Base-by-base conservation (phyloP, 2,329 filamentous ascomycete species). In the Colletotrichum navitas region DNA sequence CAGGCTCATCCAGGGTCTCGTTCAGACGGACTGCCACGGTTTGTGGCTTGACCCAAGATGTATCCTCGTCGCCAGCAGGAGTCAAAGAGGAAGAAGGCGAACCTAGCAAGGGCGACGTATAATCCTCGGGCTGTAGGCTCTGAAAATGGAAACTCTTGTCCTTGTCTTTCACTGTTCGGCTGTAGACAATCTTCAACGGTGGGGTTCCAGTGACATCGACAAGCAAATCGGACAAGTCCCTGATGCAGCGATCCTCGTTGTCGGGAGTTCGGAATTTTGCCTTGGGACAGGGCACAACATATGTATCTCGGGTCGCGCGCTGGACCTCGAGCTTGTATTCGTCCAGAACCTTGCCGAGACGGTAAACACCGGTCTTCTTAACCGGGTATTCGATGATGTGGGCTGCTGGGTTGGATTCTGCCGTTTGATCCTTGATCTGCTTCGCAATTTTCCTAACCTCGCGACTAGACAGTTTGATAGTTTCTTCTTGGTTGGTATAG, bases 271-370 rank as follows among this genome's bases (percentile, higher is more conserved):
- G 90, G 36, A 98, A 90, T 63, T 86, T 86, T 26, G 94, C 96
- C 75, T 90, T 91, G 1, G 96, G 96, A 79, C 96, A 99, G 36
- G 89, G 86, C 16, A 97, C 94, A 60, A 99, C 92, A 66, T 97
- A 91, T 0, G 94, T 93, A 76, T 96, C 93, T 60, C 91, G 91
- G 63, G 87, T 88, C 51, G 89, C 87, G 51, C 93, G 90, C 76
- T 95, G 94, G 14, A 98, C 94, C 79, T 98, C 94, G 41, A 99
- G 88, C 80, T 97, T 97, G 71, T 97, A 96, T 79, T 97, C 92
- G 79, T 99, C 96, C 74, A 97, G 84, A 12, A 99, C 94, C 79
- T 91, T 94, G 68, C 91, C 89, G 41, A 99, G 86, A 52, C 92
- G 89, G 81, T 99, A 99, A 26, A 97, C 88, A 45, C 96, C 96